phyloP scores from a whole-genome alignment of 306 rosid species.

The Mimosa bimucronata region DNA sequence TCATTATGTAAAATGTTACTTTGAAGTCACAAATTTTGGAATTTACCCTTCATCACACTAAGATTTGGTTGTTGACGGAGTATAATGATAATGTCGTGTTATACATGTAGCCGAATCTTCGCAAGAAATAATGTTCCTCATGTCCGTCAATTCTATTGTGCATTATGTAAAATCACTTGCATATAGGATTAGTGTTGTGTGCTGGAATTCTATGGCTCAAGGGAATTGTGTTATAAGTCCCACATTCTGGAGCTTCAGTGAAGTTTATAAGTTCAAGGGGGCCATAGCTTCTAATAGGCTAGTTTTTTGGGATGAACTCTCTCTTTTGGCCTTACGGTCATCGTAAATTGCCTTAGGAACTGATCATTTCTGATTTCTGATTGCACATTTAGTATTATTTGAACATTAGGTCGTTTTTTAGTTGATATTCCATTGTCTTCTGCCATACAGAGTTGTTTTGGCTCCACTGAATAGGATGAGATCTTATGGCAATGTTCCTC shows the following conservation, averaged over 20 bases:
- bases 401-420: neutral
- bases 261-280: too few species aligned
- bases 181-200: neutral
- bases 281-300: too few species aligned
- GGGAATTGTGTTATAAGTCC: too few species aligned
- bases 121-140: neutral
- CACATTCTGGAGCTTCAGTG: too few species aligned
- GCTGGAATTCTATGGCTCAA: neutral
- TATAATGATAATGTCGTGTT: too few species aligned
- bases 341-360: neutral
- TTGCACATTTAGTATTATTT: neutral
- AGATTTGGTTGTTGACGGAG: too few species aligned
- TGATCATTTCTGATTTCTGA: neutral
- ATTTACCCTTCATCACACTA: neutral
- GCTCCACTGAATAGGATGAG: constrained; percentile 53
- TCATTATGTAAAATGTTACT: neutral
- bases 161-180: neutral
- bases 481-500: constrained; percentile 54
- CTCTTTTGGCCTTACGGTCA: too few species aligned
- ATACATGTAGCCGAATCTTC: too few species aligned
- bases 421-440: neutral
- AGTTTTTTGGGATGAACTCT: too few species aligned
- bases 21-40: neutral
- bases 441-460: constrained; percentile 45
- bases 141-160: neutral